Percentiles rank a stretch among this genome's conserved stretches.
Conservation (phyloP, 2,329 filamentous ascomycete genomes). For the Ilyonectria mors-panacis region DNA sequence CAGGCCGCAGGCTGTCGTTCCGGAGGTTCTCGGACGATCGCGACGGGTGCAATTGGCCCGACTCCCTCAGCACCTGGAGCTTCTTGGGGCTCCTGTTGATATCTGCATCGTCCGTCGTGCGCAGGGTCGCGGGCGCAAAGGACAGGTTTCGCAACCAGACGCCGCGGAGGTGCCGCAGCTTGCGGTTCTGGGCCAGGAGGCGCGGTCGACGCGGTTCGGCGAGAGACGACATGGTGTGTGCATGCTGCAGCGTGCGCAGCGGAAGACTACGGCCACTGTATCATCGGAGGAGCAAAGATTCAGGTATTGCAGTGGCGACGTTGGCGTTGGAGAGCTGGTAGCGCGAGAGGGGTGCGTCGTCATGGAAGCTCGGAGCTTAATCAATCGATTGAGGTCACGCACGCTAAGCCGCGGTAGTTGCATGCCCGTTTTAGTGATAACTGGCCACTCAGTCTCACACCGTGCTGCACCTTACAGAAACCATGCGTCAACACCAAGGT, state of each 20-base stretch:
- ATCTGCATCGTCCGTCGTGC: constrained; percentile 85
- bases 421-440: constrained; percentile 44
- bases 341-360: constrained; percentile 33
- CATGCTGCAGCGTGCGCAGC: constrained; percentile 44
- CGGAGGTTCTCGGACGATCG: constrained; percentile 69
- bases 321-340: background rate
- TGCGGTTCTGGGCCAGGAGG: constrained; percentile 82
- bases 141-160: constrained; percentile 90
- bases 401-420: constrained; percentile 45
- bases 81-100: constrained; percentile 80
- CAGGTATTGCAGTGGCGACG: constrained; percentile 1
- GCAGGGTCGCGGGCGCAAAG: constrained; percentile 70
- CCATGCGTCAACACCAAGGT: too few relatives aligned
- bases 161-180: constrained; percentile 88
- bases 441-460: background rate
- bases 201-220: constrained; percentile 62
- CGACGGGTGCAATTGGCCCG: constrained; percentile 67
- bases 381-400: constrained; percentile 30
- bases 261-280: constrained; percentile 27
- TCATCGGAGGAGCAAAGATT: constrained; percentile 34
- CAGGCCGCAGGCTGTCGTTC: constrained; percentile 51
- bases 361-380: constrained; percentile 43
- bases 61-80: constrained; percentile 66
- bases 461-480: too few relatives aligned
- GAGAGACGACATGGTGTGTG: constrained; percentile 53